These are phyloP conservation scores for Anthracocystis panici-leucophaei DNA, from an alignment of 1,284 basidiomycete species.

Conservation along the genomic window DNA sequence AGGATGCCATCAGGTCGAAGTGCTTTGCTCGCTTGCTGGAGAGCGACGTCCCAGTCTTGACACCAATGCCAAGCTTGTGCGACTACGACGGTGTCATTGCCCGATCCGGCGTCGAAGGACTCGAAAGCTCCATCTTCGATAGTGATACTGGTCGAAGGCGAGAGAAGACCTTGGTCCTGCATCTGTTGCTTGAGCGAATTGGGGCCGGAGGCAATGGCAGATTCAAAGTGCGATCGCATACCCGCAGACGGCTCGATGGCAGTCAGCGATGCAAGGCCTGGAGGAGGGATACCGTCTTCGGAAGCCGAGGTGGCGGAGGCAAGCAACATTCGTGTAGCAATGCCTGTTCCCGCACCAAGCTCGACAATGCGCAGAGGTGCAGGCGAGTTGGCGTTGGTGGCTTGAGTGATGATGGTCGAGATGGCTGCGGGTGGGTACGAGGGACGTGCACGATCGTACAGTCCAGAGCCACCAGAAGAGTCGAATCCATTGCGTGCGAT, in stretches of 20 bases:
- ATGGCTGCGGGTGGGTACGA: slow-evolving; percentile 53
- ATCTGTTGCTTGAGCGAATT: slow-evolving; percentile 31
- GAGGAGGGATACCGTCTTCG: slow-evolving; percentile 35
- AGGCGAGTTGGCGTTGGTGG: slow-evolving; percentile 20
- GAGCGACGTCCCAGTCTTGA: slow-evolving; percentile 50
- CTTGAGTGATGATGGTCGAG: slow-evolving; percentile 43
- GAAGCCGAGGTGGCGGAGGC: slow-evolving; percentile 33
- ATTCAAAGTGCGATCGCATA: slow-evolving; percentile 57
- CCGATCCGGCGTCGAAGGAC: slow-evolving; percentile 41
- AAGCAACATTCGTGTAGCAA: slow-evolving; percentile 60
- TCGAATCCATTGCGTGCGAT: slow-evolving; percentile 58
- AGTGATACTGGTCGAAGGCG: slow-evolving; percentile 29
- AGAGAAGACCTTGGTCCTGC: slow-evolving; percentile 40
- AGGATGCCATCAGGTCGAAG: slow-evolving; percentile 56
- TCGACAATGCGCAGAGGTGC: slow-evolving; percentile 58
- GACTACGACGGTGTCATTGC: slow-evolving; percentile 58
- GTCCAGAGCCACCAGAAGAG: slow-evolving; percentile 39
- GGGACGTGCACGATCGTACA: slow-evolving; percentile 60
- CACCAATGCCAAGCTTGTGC: slow-evolving; percentile 68
- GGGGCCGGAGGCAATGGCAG: slow-evolving; percentile 29
- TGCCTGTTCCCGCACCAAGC: slow-evolving; percentile 65
- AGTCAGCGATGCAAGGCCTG: slow-evolving; percentile 36
- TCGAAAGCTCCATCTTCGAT: slow-evolving; percentile 61
- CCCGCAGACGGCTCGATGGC: slow-evolving; percentile 59
- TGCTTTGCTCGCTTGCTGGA: slow-evolving; percentile 43